These are phyloP conservation scores for Rosa multiflora DNA, from an alignment of 306 rosid genomes.

Conservation along the genomic window DNA sequence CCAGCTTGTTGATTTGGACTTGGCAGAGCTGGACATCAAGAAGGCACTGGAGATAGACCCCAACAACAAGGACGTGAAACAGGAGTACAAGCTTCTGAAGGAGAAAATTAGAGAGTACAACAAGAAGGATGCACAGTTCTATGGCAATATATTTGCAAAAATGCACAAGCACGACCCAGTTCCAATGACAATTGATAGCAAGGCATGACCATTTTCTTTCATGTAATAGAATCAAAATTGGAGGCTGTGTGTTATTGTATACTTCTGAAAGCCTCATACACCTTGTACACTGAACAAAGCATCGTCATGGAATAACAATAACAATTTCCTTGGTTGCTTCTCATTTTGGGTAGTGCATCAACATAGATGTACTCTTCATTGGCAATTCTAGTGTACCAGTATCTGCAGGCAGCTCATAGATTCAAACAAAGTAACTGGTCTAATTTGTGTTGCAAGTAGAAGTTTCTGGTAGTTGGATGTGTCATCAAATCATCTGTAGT, in stretches of 20 bases:
- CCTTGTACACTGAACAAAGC: background rate
- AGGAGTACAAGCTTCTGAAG: conserved; percentile 31
- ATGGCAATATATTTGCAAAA: conserved; percentile 41
- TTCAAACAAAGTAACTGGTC: too few species aligned
- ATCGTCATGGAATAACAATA: background rate
- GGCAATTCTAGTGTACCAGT: too few species aligned
- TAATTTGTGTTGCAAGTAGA: too few species aligned
- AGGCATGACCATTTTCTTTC: conserved; percentile 30
- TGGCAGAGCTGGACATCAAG: conserved; percentile 47
- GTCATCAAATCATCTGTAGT: too few species aligned
- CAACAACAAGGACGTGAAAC: conserved; percentile 39
- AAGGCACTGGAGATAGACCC: conserved; percentile 48
- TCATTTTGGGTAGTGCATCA: too few species aligned
- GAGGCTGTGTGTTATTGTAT: background rate
- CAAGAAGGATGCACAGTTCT: conserved; percentile 45
- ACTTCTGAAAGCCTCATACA: background rate
- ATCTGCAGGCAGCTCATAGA: too few species aligned
- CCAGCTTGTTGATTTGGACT: conserved; percentile 39
- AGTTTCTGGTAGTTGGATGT: too few species aligned
- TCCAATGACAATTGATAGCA: conserved; percentile 58
- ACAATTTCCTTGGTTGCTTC: background rate
- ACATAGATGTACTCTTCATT: too few species aligned
- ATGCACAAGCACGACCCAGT: conserved; percentile 61
- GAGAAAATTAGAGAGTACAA: conserved; percentile 43
- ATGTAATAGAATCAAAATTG: too few species aligned